Base-by-base conservation (phyloP, 768 basidiomycete species). In the Suillus decipiens region DNA sequence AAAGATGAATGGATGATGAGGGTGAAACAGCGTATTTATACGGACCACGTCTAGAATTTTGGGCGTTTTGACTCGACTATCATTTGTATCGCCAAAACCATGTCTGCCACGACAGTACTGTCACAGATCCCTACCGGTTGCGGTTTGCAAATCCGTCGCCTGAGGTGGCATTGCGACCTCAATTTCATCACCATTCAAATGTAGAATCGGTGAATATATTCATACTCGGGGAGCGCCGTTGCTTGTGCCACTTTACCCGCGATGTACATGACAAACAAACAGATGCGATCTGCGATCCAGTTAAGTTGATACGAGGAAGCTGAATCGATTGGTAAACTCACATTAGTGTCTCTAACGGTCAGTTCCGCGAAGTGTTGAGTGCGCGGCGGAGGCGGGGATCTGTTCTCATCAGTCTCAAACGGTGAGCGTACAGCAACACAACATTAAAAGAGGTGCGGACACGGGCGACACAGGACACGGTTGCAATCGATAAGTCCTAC, bases 241-340 rank as follows among this genome's bases (percentile, higher is more conserved):
- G 10, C 28, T 48, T 28, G 8, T 33, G 51, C 51, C 31, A 11
- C 17, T 53, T 33, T 53, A 53, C 31, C 51, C 51, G 51, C 51
- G 51, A 2, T 53, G 10, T 77, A 31, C 87, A 92, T 61, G 88
- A 89, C 45, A 79, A 79, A 64, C 89, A 90, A 70, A 87, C 85
- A 48, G 90, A 89, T 14, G 86, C 84, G 0, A 86, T 92, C 66
- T 82, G 82, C 63, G 79, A 87, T n/a, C 77, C 87, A 65, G 89
- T 88, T 86, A 54, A 65, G 80, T 71, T 64, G 34, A 17, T 41
- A 48, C 43, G 24, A 57, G 15, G 48, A n/a, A 55, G 31, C 5
- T 9, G 28, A 50, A 15, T 50, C 8, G 15, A 28, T 8, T n/a
- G 6, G 10, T 10, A 53, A 53, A 53, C 51, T 17, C 17, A 51